Base-by-base conservation (phyloP, 176 grass and related monocot species). In the Hyparrhenia diplandra region DNA sequence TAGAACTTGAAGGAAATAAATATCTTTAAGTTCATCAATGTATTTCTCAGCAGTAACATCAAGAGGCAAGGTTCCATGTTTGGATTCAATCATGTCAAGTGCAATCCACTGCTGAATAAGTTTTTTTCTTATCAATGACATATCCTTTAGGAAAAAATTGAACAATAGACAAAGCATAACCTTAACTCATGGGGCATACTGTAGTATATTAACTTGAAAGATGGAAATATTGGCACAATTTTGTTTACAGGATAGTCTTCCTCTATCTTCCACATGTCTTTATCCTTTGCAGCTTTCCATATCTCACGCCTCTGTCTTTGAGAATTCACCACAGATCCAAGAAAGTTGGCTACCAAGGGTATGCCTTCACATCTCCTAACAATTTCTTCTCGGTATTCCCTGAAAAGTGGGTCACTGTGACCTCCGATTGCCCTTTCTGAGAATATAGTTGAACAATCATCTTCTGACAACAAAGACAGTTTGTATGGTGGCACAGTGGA, bases 131-230 rank as follows among this genome's bases (percentile, higher is more conserved):
- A 23, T 64, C 34, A 39, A 91, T 77, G 11, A 16, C 7, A 84
- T 32, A 75, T n/a, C 75, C 89, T 91, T 91, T 87, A 51, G 89
- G 80, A 27, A 83, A n/a, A 91, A 37, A 91, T 74, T 60, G 89
- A 87, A 75, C 85, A 91, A 81, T 91, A 87, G 28, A 81, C 75
- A 28, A 92, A 86, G 64, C 90, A 92, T 65, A 82, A 76, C 79
- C 87, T 92, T 68, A 86, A 36, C 23, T 78, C 75, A 57, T 84
- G 73, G 18, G 90, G 83, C 83, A 92, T 83, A 83, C 64, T 78
- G 54, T 88, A 83, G 63, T 88, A 88, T 78, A 83, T 46, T 83
- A 78, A 57, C 80, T 88, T 88, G 46, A 87, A 82, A 8, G 85
- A 61, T 77, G 73, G 68, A 72, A 75, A 83, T 46, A 92, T 18